Evolutionary conservation across 176 grass and related monocot genomes (phyloP).

Genomic region (Themeda triandra): DNA sequence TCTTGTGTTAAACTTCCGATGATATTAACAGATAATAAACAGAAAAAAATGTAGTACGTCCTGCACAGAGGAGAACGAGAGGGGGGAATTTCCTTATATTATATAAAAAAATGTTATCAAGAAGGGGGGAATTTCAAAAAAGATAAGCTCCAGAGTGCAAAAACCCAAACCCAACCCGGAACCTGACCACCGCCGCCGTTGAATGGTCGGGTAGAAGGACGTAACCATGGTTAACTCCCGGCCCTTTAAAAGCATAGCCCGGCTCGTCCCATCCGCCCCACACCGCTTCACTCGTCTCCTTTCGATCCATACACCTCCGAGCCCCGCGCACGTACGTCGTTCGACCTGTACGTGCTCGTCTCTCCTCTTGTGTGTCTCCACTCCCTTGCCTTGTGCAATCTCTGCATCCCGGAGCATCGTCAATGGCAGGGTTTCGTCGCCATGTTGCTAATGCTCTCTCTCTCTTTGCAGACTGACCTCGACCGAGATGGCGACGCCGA

Average conservation of each 20-base stretch:
- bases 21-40: too few species aligned
- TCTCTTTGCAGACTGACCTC: neutral
- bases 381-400: neutral
- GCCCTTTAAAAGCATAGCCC: constrained; percentile 48
- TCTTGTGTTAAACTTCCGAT: neutral
- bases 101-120: neutral
- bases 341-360: constrained; percentile 22
- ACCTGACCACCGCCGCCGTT: neutral
- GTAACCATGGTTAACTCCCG: constrained; percentile 28
- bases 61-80: neutral
- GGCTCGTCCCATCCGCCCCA: constrained; percentile 19
- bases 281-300: neutral
- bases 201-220: neutral
- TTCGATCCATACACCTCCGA: neutral
- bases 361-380: too few species aligned
- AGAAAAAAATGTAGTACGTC: too few species aligned
- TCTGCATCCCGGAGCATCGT: neutral
- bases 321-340: neutral
- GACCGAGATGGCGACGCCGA: constrained; percentile 36
- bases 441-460: constrained; percentile 5
- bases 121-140: neutral
- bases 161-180: neutral
- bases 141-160: constrained; percentile 6
- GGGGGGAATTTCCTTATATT: too few species aligned
- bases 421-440: neutral